Base-by-base conservation (phyloP, 2,329 filamentous ascomycete genomes). In the Fusarium sp. region DNA sequence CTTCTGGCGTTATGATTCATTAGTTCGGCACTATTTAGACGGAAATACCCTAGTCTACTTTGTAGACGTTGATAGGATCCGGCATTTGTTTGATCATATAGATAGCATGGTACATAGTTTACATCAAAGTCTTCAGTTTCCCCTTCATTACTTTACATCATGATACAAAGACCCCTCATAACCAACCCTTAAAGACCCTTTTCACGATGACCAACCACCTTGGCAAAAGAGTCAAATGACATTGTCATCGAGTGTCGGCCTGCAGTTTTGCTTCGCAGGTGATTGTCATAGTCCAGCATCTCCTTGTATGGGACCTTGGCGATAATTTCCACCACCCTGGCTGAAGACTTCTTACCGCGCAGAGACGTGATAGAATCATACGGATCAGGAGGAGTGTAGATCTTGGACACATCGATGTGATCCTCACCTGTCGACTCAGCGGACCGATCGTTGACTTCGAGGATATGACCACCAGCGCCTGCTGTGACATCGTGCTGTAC, bases 241-340 rank as follows among this genome's bases (percentile, higher is more conserved):
- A 89, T 86, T 2, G 85, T 86, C 77, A 89, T 81, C 8, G 85
- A 83, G 74, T 89, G 87, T 4, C 96, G 86, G 0, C 96, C 96
- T 5, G 91, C 92, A 6, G 95, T 99, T 83, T 97, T 86, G 80
- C 93, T 94, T 53, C 96, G 85, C 68, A 99, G 81, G 77, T 97
- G 93, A 77, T 93, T 93, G 72, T 98, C 84, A 79, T 98, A 99
- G 41, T 95, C 93, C 35, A 98, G 91, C 93, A 98, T 98, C 80
- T 98, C 95, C 81, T 96, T 97, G 74, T 98, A 84, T 31, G 96
- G 96, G 28, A 98, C 95, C 74, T 92, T 89, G 23, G 94, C 96
- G 13, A 91, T 90, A 71, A 99, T 93, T 49, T 91, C 86, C 60
- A 86, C 83, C 81, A 82, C 84, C 44, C 84, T 81, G 57, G 81